Base-by-base conservation (phyloP, 805 yeast species). In the Kurtzmaniella cleridarum region DNA sequence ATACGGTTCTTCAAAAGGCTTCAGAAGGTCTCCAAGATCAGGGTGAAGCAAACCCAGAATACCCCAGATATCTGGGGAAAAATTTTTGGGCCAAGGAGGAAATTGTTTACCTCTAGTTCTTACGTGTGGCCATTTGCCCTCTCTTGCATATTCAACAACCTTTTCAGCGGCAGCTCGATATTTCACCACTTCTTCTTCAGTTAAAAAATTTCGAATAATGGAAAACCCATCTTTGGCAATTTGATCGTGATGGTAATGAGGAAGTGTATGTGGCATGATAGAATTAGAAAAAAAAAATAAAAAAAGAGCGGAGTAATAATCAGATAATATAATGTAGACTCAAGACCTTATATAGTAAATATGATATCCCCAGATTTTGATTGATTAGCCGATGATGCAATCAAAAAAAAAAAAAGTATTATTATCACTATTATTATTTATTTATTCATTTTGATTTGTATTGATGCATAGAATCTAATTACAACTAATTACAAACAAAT, bases 1-100 rank as follows among this genome's bases (percentile, higher is more conserved):
- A 45, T 71, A 71, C 30, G 65, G 51, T 17, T 65, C 59, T 39
- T 71, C 75, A 45, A 66, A 69, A 6, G 67, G 62, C 2, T 36
- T 16, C 2, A 69, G 53, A 40, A 60, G 45, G 3, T 60, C 64
- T 1, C 62, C 60, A 42, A 71, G 51, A 30, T 63, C 71, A 0
- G 79, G 79, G 45, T 73, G 70, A 49, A 73, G 53, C 33, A 73
- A 57, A 6, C 74, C 74, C 3, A 69, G 53, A 8, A 73, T 59
- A 0, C 79, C 79, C 79, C 79, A 73, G 40, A 73, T 73, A 42
- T 73, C 78, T 3, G 77, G 76, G 39, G 64, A 62, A 46, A 62
- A 69, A 40, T 69, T 67, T 38, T 57, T 58, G 13, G 77, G 76
- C 79, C 79, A 73, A n/a, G 79, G 79, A 6, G 79, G 79, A 46